Evolutionary conservation across 225 moss, liverwort and hornwort species (phyloP).

Genomic region (Climacium dendroides): DNA sequence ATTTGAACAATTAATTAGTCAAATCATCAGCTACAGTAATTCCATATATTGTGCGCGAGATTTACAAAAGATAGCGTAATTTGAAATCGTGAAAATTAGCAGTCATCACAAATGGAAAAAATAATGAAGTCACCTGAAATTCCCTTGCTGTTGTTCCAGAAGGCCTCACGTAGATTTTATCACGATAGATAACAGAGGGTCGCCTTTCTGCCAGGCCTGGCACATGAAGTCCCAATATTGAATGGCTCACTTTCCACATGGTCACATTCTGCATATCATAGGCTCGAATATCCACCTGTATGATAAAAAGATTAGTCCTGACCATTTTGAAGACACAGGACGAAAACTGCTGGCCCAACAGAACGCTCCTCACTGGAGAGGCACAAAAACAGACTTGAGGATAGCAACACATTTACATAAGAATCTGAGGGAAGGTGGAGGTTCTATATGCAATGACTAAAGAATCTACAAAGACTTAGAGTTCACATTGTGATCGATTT

Average conservation of each 20-base stretch:
- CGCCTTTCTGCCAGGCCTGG: slow-evolving; percentile 47
- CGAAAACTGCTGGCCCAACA: background rate
- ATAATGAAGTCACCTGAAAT: slow-evolving; percentile 30
- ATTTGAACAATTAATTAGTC: background rate
- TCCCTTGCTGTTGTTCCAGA: slow-evolving; percentile 40
- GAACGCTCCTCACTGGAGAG: background rate
- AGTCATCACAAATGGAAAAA: background rate
- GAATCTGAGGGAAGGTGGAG: background rate
- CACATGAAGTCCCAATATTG: slow-evolving; percentile 33
- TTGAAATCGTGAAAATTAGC: background rate
- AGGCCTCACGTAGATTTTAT: slow-evolving; percentile 46
- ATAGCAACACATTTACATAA: background rate
- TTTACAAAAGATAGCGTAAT: background rate
- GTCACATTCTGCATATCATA: slow-evolving; percentile 49
- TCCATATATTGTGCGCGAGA: background rate
- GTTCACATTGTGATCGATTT: background rate
- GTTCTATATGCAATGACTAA: background rate
- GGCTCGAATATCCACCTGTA: slow-evolving; percentile 50
- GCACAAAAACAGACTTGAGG: background rate
- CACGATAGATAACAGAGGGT: slow-evolving; percentile 49
- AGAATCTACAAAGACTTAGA: background rate
- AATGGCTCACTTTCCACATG: slow-evolving; percentile 39
- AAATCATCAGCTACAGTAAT: background rate
- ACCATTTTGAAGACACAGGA: background rate
- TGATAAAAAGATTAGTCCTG: background rate